Percentiles rank a stretch among this genome's conserved stretches.
These are phyloP conservation scores for Aspergillus tubingensis DNA, from an alignment of 2,329 filamentous ascomycete genomes.

Conservation along the genomic window DNA sequence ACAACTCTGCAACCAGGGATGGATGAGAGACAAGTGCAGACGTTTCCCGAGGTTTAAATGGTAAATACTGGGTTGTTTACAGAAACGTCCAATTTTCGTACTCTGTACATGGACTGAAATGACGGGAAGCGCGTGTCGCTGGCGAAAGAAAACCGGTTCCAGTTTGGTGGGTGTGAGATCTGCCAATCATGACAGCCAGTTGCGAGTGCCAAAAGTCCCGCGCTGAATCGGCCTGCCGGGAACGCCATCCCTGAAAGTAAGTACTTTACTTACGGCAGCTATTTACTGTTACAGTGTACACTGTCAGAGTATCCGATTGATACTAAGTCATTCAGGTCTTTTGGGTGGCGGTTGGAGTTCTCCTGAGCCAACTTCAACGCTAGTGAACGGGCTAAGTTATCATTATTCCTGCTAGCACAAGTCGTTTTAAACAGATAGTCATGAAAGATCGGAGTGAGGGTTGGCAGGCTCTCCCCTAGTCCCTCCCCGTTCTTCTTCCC, in stretches of 20 bases:
- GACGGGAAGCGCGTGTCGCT: background rate
- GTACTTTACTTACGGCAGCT: background rate
- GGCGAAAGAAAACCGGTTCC: constrained; percentile 12
- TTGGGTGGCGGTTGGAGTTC: background rate
- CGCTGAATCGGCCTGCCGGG: constrained; percentile 2
- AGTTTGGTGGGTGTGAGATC: constrained; percentile 12
- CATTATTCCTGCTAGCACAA: background rate
- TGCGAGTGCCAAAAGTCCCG: constrained; percentile 1
- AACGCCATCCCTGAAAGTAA: constrained; percentile 4
- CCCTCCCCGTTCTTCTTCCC: background rate
- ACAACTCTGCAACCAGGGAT: background rate
- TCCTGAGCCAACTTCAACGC: background rate
- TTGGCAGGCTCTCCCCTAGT: background rate
- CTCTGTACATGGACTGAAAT: background rate
- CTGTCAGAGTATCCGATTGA: background rate
- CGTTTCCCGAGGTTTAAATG: background rate
- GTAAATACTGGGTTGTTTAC: background rate
- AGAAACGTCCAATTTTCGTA: background rate
- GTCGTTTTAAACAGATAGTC: background rate
- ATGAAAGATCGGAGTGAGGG: background rate
- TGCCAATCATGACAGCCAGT: constrained; percentile 2
- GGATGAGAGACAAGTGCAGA: background rate
- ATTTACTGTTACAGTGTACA: background rate
- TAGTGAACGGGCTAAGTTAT: background rate
- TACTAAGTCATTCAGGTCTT: background rate